These are phyloP conservation scores for Betula pendula DNA, from an alignment of 306 rosid species.

Conservation along the genomic window DNA sequence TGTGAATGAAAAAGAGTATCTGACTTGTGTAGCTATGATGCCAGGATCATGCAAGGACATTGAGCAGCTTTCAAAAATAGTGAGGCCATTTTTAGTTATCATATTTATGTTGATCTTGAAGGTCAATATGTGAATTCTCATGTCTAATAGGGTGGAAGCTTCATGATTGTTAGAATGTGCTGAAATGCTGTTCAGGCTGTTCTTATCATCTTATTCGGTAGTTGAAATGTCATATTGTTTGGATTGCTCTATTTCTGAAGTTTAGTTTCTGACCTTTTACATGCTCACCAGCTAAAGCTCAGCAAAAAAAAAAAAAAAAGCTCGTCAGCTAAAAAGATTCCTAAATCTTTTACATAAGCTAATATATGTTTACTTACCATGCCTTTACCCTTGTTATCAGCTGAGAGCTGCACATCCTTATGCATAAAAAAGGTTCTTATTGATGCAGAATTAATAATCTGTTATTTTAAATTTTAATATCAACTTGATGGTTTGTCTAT, in stretches of 20 bases:
- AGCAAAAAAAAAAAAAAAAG: not conserved
- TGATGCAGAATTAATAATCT: not conserved
- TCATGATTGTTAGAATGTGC: not conserved
- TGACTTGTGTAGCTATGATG: not conserved
- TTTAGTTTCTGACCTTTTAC: not conserved
- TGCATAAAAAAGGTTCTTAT: not conserved
- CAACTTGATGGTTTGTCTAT: not conserved
- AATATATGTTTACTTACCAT: not conserved
- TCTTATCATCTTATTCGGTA: not conserved
- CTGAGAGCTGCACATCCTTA: not conserved
- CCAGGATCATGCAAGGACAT: too few relatives aligned
- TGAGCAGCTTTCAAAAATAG: not conserved
- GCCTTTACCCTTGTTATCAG: not conserved
- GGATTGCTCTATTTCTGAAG: not conserved
- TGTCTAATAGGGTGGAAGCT: not conserved
- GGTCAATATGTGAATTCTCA: not conserved
- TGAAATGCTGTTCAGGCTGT: not conserved
- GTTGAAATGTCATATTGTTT: not conserved
- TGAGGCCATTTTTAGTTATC: not conserved
- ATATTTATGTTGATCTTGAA: not conserved
- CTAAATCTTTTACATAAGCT: not conserved
- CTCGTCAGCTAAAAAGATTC: not conserved
- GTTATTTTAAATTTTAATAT: not conserved
- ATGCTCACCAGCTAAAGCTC: not conserved
- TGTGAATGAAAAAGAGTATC: not conserved